Evolutionary conservation across 805 yeast genomes (phyloP).

Genomic region (Ogataea nakhonphanomensis): DNA sequence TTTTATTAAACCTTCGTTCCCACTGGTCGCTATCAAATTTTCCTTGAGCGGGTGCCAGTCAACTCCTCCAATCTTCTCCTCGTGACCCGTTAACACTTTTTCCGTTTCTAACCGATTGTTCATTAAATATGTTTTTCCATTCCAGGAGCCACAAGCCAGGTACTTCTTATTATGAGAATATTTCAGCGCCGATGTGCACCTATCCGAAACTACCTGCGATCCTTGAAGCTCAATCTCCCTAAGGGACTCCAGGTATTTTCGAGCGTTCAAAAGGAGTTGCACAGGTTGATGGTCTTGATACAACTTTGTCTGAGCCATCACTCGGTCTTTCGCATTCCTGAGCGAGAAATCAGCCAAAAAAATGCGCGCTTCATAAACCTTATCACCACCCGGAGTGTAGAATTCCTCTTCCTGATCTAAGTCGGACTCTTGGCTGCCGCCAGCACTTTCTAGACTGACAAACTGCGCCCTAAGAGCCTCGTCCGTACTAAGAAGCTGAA

Average conservation of each 20-base stretch:
- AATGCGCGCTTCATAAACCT: constrained; percentile 49
- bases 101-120: constrained; percentile 36
- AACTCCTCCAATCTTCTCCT: constrained; percentile 67
- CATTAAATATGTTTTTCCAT: constrained; percentile 62
- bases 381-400: constrained; percentile 72
- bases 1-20: constrained; percentile 41
- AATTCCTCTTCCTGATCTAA: constrained; percentile 70
- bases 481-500: constrained; percentile 39
- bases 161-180: constrained; percentile 37
- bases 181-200: constrained; percentile 64
- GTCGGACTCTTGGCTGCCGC: neutral
- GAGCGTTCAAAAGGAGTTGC: constrained; percentile 13
- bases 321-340: constrained; percentile 40
- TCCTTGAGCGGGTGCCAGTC: constrained; percentile 47
- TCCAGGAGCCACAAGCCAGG: constrained; percentile 80
- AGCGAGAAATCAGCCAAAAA: constrained; percentile 52
- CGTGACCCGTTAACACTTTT: constrained; percentile 41
- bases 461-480: constrained; percentile 21
- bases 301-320: constrained; percentile 32
- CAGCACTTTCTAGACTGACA: constrained; percentile 10
- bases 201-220: constrained; percentile 63
- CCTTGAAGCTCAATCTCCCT: constrained; percentile 48
- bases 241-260: constrained; percentile 24
- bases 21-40: constrained; percentile 38
- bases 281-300: constrained; percentile 31